Percentiles rank a stretch among this genome's conserved stretches.
Conservation (phyloP, 1,139 yeast species). For the Candida sp. region DNA sequence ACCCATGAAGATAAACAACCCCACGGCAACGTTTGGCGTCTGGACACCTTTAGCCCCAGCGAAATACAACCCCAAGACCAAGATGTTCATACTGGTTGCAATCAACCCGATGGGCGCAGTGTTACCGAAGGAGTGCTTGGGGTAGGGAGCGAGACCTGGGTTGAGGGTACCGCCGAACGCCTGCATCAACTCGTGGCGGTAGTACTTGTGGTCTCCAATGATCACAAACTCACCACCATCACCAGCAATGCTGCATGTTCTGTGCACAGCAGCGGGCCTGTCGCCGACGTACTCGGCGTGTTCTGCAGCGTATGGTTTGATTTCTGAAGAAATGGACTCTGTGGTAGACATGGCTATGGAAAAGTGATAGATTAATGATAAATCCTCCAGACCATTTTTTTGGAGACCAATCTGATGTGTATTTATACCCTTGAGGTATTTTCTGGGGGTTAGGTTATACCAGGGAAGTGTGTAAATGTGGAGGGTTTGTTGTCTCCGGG, state of each 20-base stretch:
- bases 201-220: slow-evolving; percentile 37
- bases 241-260: slow-evolving; percentile 21
- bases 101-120: slow-evolving; percentile 67
- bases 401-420: neutral
- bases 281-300: neutral
- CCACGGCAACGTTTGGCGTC: slow-evolving; percentile 43
- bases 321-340: slow-evolving; percentile 2
- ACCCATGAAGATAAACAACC: slow-evolving; percentile 52
- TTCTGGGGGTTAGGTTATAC: no score
- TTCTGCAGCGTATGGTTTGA: neutral
- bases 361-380: neutral
- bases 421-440: neutral
- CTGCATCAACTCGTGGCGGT: slow-evolving; percentile 38
- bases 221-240: slow-evolving; percentile 27
- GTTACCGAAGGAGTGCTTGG: slow-evolving; percentile 47
- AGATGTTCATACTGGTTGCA: slow-evolving; percentile 36
- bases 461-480: no score
- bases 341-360: neutral
- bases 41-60: slow-evolving; percentile 41
- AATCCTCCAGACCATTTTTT: neutral
- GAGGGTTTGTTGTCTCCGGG: neutral
- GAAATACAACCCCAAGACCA: slow-evolving; percentile 46
- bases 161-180: slow-evolving; percentile 42
- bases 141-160: slow-evolving; percentile 34
- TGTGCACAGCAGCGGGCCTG: slow-evolving; percentile 10